These are phyloP conservation scores for Aspergillus olivimuriae DNA, from an alignment of 495 filamentous ascomycete genomes.

Conservation along the genomic window DNA sequence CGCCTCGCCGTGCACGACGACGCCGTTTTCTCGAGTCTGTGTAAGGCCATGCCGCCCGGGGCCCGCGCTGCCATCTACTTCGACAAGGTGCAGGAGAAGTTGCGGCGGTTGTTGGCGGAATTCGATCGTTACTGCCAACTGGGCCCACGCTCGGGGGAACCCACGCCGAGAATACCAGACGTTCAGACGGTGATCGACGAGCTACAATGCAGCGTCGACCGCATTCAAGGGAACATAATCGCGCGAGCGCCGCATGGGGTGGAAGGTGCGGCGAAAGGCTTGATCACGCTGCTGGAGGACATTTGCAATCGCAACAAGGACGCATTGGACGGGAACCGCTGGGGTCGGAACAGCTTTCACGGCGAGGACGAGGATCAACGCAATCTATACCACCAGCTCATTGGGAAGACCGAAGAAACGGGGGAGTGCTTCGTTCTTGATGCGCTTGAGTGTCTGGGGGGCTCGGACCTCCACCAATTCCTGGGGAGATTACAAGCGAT, in stretches of 20 bases:
- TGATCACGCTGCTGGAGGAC: slow-evolving; percentile 38
- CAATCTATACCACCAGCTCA: slow-evolving; percentile 44
- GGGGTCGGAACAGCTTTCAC: slow-evolving; percentile 31
- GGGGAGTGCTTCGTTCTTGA: slow-evolving; percentile 38
- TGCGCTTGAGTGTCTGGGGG: slow-evolving; percentile 31
- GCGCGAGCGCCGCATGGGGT: slow-evolving; percentile 31
- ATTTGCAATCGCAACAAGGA: slow-evolving; percentile 42
- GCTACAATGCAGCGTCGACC: slow-evolving; percentile 29
- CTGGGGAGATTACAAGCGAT: slow-evolving; percentile 25
- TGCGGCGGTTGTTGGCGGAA: slow-evolving; percentile 27
- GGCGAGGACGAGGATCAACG: slow-evolving; percentile 43
- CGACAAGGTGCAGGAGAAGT: slow-evolving; percentile 36
- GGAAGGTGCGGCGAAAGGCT: slow-evolving; percentile 32
- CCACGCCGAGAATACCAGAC: slow-evolving; percentile 21
- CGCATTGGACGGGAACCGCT: slow-evolving; percentile 30
- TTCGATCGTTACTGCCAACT: slow-evolving; percentile 40
- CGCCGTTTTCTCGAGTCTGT: slow-evolving; percentile 37
- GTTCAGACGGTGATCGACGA: slow-evolving; percentile 28
- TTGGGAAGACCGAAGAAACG: slow-evolving; percentile 33
- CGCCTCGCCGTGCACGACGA: slow-evolving; percentile 44
- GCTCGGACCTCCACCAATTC: slow-evolving; percentile 27
- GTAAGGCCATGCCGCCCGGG: slow-evolving; percentile 40
- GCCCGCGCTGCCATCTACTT: slow-evolving; percentile 44
- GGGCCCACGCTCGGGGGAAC: slow-evolving; percentile 19
- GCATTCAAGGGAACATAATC: slow-evolving; percentile 30